Conservation (phyloP, 768 basidiomycete genomes). For the Mycena pura region DNA sequence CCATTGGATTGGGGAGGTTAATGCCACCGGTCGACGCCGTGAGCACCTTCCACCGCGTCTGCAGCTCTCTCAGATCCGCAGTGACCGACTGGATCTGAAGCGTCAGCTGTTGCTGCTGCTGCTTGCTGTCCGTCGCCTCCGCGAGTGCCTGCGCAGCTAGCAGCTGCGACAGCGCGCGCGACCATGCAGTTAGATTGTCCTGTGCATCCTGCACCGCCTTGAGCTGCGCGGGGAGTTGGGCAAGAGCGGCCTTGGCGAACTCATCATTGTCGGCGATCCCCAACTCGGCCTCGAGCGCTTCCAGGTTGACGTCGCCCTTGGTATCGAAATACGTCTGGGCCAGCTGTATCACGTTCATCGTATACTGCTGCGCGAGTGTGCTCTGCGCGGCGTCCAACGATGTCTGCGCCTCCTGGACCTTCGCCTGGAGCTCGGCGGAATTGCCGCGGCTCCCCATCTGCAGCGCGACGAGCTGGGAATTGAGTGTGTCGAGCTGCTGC, state of each 20-base stretch:
- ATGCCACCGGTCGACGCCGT: slow-evolving; percentile 6
- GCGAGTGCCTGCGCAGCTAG: slow-evolving; percentile 26
- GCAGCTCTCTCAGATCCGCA: slow-evolving; percentile 27
- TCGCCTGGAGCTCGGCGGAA: slow-evolving; percentile 21
- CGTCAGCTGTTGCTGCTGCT: slow-evolving; percentile 24
- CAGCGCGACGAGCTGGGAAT: slow-evolving; percentile 27
- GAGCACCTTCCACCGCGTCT: slow-evolving; percentile 23
- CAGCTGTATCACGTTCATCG: slow-evolving; percentile 30
- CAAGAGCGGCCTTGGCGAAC: not conserved
- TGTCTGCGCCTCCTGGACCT: slow-evolving; percentile 28
- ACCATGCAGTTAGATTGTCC: slow-evolving; percentile 18
- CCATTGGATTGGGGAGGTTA: not conserved
- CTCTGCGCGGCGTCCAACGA: slow-evolving; percentile 23
- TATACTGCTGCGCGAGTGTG: slow-evolving; percentile 25
- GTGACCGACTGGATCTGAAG: slow-evolving; percentile 25
- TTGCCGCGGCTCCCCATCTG: slow-evolving; percentile 24
- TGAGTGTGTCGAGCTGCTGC: slow-evolving; percentile 33
- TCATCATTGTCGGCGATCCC: too few species aligned
- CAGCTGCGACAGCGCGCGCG: slow-evolving; percentile 27
- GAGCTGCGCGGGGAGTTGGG: not conserved
- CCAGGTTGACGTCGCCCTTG: slow-evolving; percentile 15
- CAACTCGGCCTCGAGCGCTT: slow-evolving; percentile 9
- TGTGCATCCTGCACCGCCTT: slow-evolving; percentile 1
- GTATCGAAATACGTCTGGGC: slow-evolving; percentile 32
- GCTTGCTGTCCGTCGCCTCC: slow-evolving; percentile 27